Base-by-base conservation (phyloP, 768 basidiomycete genomes). In the Tricholoma bakamatsutake region DNA sequence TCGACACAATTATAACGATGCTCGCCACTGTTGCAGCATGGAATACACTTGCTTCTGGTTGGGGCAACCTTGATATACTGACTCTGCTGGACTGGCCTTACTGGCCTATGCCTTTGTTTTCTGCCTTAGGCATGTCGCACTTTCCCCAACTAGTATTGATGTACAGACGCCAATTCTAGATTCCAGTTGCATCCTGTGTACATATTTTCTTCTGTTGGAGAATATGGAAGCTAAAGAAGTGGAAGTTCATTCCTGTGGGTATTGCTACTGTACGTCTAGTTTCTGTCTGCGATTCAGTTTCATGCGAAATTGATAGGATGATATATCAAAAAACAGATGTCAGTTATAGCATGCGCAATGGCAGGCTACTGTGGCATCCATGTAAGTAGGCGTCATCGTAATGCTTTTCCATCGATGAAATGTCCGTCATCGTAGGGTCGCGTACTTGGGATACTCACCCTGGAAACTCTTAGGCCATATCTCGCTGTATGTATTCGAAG, bases 11-110 rank as follows among this genome's bases (percentile, higher is more conserved):
- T 27, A 53, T 60, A 21, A 65, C 56, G 15, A 24, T 60, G 17
- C 57, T 65, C 42, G 28, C 49, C 11, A 60, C 58, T 4, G 60
- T 61, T 24, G 62, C 56, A 11, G 62, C 60, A 13, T 63, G 62
- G 60, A 52, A 58, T 30, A 27, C 34, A 2, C 57, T 57, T 27
- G 62, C 56, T 11, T 21, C 18, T 18, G 63, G 61, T 18, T 65
- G 64, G 64, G 64, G 64, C 15, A 57, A 62, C 21, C 43, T 56
- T 6, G 53, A 56, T 11, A 46, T 49, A 30, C 37, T 64, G 13
- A 24, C 34, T 8, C 55, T 39, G 24, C 18, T 65, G 17, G 57
- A 60, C 31, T 64, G 64, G 61, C 52, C 62, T 5, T 62, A 54
- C 39, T 47, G 51, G 49, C 31, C 55, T 18, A 45, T 60, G 0